A percentile compares a stretch with the other conserved stretches of the same genome.
phyloP scores from a whole-genome alignment of 352 stramenopile genomes.

The Pythium aphanidermatum region DNA sequence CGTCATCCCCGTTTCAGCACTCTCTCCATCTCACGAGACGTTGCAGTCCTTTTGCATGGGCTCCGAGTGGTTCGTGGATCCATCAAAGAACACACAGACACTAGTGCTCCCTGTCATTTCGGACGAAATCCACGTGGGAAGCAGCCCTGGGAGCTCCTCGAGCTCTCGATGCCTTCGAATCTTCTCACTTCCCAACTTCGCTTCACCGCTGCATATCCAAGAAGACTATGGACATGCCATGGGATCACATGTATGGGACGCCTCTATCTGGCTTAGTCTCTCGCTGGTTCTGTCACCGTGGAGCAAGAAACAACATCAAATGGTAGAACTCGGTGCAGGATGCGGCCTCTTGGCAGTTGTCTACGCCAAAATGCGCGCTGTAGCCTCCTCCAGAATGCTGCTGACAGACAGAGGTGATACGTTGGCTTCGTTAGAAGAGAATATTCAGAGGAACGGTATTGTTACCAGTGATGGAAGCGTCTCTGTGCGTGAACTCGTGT shows the following conservation, averaged over 20 bases:
- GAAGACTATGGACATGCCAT: constrained; percentile 66
- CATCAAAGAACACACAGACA: not conserved
- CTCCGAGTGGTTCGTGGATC: constrained; percentile 24
- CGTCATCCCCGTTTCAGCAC: not conserved
- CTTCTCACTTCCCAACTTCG: constrained; percentile 4
- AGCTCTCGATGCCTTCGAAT: constrained; percentile 10
- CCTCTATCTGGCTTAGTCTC: constrained; percentile 46
- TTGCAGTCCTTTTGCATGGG: constrained; percentile 32
- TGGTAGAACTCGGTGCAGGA: constrained; percentile 43
- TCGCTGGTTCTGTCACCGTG: constrained; percentile 10
- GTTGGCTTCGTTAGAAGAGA: constrained; percentile 19
- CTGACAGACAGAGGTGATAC: constrained; percentile 35
- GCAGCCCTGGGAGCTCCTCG: not conserved
- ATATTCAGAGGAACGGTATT: constrained; percentile 25
- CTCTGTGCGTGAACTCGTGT: constrained; percentile 22
- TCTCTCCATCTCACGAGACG: constrained; percentile 3
- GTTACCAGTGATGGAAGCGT: not conserved
- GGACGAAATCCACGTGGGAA: constrained; percentile 17
- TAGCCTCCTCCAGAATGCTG: constrained; percentile 16
- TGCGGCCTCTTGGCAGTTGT: constrained; percentile 44
- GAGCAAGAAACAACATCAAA: not conserved
- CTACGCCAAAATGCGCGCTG: not conserved
- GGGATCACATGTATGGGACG: constrained; percentile 64
- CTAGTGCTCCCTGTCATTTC: constrained; percentile 40
- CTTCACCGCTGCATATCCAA: constrained; percentile 15